Base-by-base conservation (phyloP, 192 early-diverging fungal species). In the Linnemannia elongata region DNA sequence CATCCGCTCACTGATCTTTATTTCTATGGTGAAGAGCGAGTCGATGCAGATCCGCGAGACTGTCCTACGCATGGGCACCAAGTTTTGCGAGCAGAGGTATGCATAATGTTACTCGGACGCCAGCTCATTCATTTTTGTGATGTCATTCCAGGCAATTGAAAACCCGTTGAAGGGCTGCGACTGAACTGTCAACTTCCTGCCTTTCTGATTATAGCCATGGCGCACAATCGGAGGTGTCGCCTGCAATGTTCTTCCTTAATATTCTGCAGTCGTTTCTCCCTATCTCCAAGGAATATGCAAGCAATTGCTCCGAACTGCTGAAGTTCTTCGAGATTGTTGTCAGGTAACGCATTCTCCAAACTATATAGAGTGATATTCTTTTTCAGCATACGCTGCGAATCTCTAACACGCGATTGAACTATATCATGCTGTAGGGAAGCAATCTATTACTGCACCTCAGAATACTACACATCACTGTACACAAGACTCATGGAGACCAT, bases 21-120 rank as follows among this genome's bases (percentile, higher is more conserved):
- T 87, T 3, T 87, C 85, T 15, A 87, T 87, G 85, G 76, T 87
- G 30, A 70, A 87, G 60, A 87, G 79, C 33, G 85, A 87, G 63
- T 87, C 85, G n/a, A 80, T 78, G 54, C 85, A 81, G 39, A 87
- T 87, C 66, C 75, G 85, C 5, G 69, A 87, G 39, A 87, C 79
- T 35, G 79, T 87, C 1, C 63, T 87, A 22, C 79, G 81, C 24
- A 87, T 87, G 85, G 85, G 85, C 0, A 35, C 49, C 33, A 87
- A 78, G 76, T 87, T 87, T 42, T 87, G 85, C 27, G 52, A 55
- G 24, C 76, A 87, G 63, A 76, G 47, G 79, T 79, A 78, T 68
- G 41, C 66, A 8, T 24, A n/a, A 20, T 13, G 6, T 20, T 60
- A 2, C 27, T 1, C 20, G 17, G 4, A 47, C 3, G 9, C 10